These are phyloP conservation scores for Aspergillus cavernicola DNA, from an alignment of 495 filamentous ascomycete genomes.

Conservation along the genomic window DNA sequence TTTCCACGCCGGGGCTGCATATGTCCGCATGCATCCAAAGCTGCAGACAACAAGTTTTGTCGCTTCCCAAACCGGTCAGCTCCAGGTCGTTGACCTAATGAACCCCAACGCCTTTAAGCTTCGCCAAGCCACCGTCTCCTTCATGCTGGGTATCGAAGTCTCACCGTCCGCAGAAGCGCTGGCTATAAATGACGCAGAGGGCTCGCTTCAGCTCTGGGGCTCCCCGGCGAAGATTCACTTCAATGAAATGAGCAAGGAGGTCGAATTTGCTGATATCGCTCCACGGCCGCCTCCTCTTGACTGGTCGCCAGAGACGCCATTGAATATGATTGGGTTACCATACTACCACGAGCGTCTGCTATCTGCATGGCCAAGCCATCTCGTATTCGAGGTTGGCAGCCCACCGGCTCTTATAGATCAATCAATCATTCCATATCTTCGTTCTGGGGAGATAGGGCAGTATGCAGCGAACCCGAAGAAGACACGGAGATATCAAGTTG, in stretches of 20 bases:
- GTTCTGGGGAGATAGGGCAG: slow-evolving; percentile 64
- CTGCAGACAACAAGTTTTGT: slow-evolving; percentile 92
- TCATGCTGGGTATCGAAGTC: slow-evolving; percentile 74
- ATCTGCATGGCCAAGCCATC: slow-evolving; percentile 84
- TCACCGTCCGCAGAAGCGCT: slow-evolving; percentile 88
- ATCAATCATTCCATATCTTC: slow-evolving; percentile 63
- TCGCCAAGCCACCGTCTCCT: slow-evolving; percentile 77
- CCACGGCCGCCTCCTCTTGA: slow-evolving; percentile 50
- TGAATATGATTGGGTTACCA: slow-evolving; percentile 86
- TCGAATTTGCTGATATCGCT: slow-evolving; percentile 69
- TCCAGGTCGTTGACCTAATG: slow-evolving; percentile 93
- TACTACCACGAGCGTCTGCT: slow-evolving; percentile 85
- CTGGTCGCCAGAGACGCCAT: slow-evolving; percentile 72
- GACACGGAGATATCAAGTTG: slow-evolving; percentile 73
- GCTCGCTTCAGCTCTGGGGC: slow-evolving; percentile 84
- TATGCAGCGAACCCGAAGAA: slow-evolving; percentile 77
- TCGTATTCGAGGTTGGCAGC: slow-evolving; percentile 77
- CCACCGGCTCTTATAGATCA: slow-evolving; percentile 74
- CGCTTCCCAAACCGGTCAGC: slow-evolving; percentile 81
- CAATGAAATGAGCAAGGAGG: slow-evolving; percentile 74
- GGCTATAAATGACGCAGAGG: slow-evolving; percentile 74
- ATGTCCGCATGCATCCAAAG: slow-evolving; percentile 91
- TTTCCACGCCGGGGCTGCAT: slow-evolving; percentile 86
- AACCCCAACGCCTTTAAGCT: slow-evolving; percentile 87
- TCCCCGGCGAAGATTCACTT: slow-evolving; percentile 87